These are phyloP conservation scores for Crucihimalaya himalaica DNA, from an alignment of 345 rosid species.

Conservation along the genomic window DNA sequence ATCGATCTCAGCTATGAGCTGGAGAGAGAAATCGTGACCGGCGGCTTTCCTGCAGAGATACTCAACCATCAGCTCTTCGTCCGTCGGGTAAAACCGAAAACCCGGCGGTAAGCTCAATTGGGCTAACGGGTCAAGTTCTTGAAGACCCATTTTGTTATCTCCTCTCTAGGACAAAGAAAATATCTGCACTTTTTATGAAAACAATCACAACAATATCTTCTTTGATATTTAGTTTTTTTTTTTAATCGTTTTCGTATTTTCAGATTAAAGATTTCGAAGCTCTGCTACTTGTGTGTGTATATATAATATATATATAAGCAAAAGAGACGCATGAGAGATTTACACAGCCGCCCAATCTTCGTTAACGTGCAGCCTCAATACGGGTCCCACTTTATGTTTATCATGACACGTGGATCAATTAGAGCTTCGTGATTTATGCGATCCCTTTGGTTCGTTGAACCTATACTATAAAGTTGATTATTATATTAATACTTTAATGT, in stretches of 20 bases:
- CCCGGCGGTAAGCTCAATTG: conserved; percentile 94
- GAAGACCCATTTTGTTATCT: conserved; percentile 58
- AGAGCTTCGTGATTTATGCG: conserved; percentile 35
- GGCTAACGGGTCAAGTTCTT: conserved; percentile 67
- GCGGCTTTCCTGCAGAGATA: conserved; percentile 85
- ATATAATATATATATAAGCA: conserved; percentile 7
- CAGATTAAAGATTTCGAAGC: conserved; percentile 12
- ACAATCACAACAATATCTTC: not conserved
- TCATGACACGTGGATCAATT: conserved; percentile 35
- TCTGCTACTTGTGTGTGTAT: conserved; percentile 17
- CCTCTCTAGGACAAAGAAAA: not conserved
- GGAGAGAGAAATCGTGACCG: conserved; percentile 67
- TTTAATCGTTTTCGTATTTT: not conserved
- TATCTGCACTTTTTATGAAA: conserved; percentile 9
- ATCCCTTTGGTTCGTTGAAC: conserved; percentile 40
- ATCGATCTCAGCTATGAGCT: conserved; percentile 83
- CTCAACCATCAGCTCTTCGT: conserved; percentile 91
- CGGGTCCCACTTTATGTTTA: conserved; percentile 36
- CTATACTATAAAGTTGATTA: conserved; percentile 18
- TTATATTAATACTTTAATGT: not conserved
- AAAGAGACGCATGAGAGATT: not conserved
- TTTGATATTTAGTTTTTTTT: not conserved
- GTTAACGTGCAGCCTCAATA: conserved; percentile 30
- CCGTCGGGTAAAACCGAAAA: conserved; percentile 92
- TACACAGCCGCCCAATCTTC: conserved; percentile 30